These are phyloP conservation scores for Lactarius sanguifluus DNA, from an alignment of 768 basidiomycete species.

Conservation along the genomic window DNA sequence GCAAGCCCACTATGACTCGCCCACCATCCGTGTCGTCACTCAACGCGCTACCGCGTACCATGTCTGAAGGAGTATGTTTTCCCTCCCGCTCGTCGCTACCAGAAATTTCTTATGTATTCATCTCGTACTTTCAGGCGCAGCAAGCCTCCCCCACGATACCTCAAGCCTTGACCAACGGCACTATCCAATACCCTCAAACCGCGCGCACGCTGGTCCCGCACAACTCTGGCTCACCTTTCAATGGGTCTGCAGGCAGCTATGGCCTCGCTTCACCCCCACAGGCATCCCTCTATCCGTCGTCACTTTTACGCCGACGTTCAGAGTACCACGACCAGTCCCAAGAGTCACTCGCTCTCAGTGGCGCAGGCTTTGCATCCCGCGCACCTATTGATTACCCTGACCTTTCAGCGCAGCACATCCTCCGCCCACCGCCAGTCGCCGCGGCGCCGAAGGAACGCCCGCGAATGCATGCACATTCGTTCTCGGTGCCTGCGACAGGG, in stretches of 20 bases:
- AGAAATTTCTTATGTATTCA: constrained; percentile 14
- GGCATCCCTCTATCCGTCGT: constrained; percentile 80
- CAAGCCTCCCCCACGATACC: constrained; percentile 41
- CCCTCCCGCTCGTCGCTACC: constrained; percentile 11
- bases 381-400: constrained; percentile 80
- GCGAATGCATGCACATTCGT: constrained; percentile 42
- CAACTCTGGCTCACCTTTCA: constrained; percentile 43
- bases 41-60: constrained; percentile 18
- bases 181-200: constrained; percentile 58
- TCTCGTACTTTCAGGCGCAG: neutral
- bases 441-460: constrained; percentile 77
- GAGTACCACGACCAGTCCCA: constrained; percentile 82
- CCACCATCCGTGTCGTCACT: constrained; percentile 25
- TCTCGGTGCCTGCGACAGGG: constrained; percentile 37
- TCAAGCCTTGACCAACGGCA: constrained; percentile 39
- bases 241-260: constrained; percentile 42
- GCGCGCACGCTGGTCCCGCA: constrained; percentile 42
- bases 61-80: constrained; percentile 30
- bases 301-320: constrained; percentile 67
- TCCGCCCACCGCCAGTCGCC: constrained; percentile 78
- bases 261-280: constrained; percentile 64
- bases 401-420: constrained; percentile 55
- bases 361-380: constrained; percentile 42
- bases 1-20: constrained; percentile 29
- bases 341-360: constrained; percentile 47